A percentile compares a stretch with the other conserved stretches of the same genome.
Evolutionary conservation across 306 rosid genomes (phyloP).

Genomic region (Vigna reflexopilosa): DNA sequence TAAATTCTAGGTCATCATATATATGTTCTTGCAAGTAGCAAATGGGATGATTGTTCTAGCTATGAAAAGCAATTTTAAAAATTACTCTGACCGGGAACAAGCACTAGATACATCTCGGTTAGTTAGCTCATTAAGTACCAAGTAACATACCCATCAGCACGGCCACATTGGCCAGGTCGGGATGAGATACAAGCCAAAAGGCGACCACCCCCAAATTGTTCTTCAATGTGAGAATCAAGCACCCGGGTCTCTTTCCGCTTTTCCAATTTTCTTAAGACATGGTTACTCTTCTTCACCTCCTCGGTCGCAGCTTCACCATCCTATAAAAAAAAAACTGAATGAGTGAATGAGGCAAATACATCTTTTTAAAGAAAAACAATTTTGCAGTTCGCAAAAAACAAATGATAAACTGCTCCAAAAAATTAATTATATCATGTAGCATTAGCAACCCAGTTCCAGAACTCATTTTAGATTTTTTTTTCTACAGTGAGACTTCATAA

Average conservation of each 20-base stretch:
- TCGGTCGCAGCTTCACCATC: conserved; percentile 60
- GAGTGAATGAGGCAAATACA: not conserved
- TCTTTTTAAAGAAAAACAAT: not conserved
- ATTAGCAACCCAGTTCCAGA: not conserved
- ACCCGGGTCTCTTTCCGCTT: conserved; percentile 55
- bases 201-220: conserved; percentile 67
- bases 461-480: not conserved
- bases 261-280: conserved; percentile 60
- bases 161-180: conserved; percentile 73
- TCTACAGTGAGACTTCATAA: not conserved
- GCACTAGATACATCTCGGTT: not conserved
- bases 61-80: conserved; percentile 1
- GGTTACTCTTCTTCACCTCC: conserved; percentile 67
- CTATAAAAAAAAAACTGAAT: conserved; percentile 35
- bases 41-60: not conserved
- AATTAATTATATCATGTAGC: not conserved
- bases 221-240: conserved; percentile 65
- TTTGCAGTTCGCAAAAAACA: not conserved
- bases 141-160: conserved; percentile 62
- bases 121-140: not conserved
- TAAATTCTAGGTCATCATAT: conserved; percentile 4
- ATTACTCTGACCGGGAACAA: not conserved
- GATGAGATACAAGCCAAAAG: conserved; percentile 69
- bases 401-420: not conserved
- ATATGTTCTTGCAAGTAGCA: conserved; percentile 5